Evolutionary conservation across 2,329 filamentous ascomycete genomes (phyloP).

Genomic region (Amauroascus niger): DNA sequence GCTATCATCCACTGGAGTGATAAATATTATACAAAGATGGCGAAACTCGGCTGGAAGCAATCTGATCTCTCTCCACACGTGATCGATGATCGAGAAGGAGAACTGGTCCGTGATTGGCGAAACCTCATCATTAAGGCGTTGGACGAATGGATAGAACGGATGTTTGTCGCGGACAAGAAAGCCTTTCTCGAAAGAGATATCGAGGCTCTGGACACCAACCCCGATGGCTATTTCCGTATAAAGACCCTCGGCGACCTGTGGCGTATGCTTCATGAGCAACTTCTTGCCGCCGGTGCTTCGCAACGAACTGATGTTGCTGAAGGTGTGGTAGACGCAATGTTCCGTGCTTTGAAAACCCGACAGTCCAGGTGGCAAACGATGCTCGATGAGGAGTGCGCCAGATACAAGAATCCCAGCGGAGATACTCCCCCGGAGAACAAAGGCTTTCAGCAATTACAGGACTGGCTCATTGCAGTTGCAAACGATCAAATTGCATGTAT

Average conservation of each 20-base stretch:
- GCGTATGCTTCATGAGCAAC: constrained; percentile 92
- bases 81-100: constrained; percentile 78
- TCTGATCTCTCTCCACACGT: constrained; percentile 75
- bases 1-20: constrained; percentile 91
- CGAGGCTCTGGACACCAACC: constrained; percentile 75
- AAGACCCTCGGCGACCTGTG: constrained; percentile 90
- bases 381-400: constrained; percentile 72
- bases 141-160: constrained; percentile 95
- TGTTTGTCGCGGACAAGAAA: constrained; percentile 70
- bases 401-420: constrained; percentile 51
- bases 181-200: constrained; percentile 69
- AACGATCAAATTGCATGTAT: constrained; percentile 99
- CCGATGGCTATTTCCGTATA: constrained; percentile 84
- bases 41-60: constrained; percentile 68
- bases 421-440: constrained; percentile 43
- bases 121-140: constrained; percentile 91
- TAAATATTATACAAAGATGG: constrained; percentile 94
- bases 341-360: constrained; percentile 68
- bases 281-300: constrained; percentile 73
- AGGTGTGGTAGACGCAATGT: constrained; percentile 93
- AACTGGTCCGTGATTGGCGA: constrained; percentile 87
- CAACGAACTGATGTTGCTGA: constrained; percentile 83
- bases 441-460: constrained; percentile 61
- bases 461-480: constrained; percentile 93
- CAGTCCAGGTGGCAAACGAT: constrained; percentile 81